Conservation (phyloP, 257 asterid genomes). For the Penstemon barbatus region DNA sequence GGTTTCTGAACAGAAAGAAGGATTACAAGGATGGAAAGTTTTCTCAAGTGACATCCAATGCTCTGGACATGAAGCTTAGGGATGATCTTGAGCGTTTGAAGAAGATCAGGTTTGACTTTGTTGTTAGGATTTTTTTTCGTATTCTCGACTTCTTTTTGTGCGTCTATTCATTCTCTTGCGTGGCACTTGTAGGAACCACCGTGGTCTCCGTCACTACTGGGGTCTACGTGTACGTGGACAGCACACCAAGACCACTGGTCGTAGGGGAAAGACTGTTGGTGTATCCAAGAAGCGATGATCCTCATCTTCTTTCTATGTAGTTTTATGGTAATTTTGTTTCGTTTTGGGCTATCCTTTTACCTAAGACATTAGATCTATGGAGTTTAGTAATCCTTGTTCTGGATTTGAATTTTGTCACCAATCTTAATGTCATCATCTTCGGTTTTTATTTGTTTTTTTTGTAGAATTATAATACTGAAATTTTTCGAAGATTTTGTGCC, state of each 20-base stretch:
- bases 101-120: conserved; percentile 47
- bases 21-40: conserved; percentile 58
- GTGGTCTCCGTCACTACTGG: conserved; percentile 97
- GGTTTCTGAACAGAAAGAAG: conserved; percentile 61
- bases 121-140: neutral
- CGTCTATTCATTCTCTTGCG: neutral
- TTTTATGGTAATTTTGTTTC: conserved; percentile 21
- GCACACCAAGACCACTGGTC: conserved; percentile 95
- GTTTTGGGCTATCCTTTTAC: conserved; percentile 20
- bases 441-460: too few relatives aligned
- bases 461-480: too few relatives aligned
- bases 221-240: conserved; percentile 95
- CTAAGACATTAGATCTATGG: conserved; percentile 22
- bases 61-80: conserved; percentile 62
- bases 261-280: conserved; percentile 96
- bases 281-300: conserved; percentile 88
- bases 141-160: neutral
- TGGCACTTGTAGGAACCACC: conserved; percentile 47
- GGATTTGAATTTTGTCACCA: conserved; percentile 6
- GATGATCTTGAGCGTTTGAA: conserved; percentile 65
- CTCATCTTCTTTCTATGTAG: neutral
- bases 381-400: conserved; percentile 11
- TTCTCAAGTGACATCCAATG: conserved; percentile 59
- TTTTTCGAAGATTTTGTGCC: too few relatives aligned
- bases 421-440: too few relatives aligned